Percentiles rank a stretch among this genome's conserved stretches.
Conservation (phyloP, 208 protist species). For the Leishmania braziliensis region DNA sequence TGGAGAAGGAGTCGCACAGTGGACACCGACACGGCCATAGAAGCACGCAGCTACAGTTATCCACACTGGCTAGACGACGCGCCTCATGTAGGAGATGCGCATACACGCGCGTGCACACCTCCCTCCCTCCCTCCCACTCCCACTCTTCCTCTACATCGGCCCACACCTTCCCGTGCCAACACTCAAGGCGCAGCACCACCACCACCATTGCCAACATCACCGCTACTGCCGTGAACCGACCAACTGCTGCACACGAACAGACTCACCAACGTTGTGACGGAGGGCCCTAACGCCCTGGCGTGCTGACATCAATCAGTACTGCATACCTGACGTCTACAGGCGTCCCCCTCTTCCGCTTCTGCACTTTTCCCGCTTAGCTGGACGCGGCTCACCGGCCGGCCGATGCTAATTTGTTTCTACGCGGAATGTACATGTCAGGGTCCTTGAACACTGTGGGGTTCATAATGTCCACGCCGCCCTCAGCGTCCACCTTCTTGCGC, state of each 20-base stretch:
- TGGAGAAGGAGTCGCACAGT: neutral
- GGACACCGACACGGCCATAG: neutral
- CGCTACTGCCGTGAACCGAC: neutral
- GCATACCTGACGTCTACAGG: neutral
- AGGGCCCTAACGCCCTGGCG: neutral
- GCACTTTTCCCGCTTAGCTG: no score
- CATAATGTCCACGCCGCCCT: slow-evolving; percentile 75
- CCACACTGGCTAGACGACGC: neutral
- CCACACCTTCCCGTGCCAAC: neutral
- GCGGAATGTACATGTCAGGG: slow-evolving; percentile 76
- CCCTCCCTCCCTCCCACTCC: neutral
- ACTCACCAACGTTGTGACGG: neutral
- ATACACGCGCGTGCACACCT: no score
- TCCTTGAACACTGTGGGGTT: slow-evolving; percentile 89
- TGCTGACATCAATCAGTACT: neutral
- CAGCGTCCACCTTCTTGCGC: slow-evolving; percentile 55
- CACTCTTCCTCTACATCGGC: neutral
- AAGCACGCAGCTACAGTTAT: no score
- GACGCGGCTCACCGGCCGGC: neutral
- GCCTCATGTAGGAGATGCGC: neutral
- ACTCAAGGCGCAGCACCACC: neutral
- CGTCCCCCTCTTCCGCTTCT: neutral
- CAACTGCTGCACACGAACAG: neutral
- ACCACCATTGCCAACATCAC: neutral
- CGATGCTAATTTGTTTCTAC: neutral